A percentile compares a stretch with the other conserved stretches of the same genome.
phyloP scores from a whole-genome alignment of 2,329 filamentous ascomycete species.

The Cylindrodendrum hubeiense region DNA sequence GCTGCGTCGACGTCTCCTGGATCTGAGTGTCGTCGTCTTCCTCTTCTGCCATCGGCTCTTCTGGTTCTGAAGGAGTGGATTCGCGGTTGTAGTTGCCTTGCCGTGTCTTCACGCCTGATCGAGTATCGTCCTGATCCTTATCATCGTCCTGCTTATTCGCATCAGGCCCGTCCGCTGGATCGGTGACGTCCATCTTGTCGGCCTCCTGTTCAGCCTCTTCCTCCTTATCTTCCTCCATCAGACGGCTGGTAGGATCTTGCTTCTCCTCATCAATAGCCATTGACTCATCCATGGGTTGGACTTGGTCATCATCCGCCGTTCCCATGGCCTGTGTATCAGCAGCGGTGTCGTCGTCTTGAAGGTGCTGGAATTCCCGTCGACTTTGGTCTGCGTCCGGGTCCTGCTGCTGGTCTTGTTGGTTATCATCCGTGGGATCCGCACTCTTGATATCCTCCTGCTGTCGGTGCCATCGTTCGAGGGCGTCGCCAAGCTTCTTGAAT shows the following conservation, averaged over 20 bases:
- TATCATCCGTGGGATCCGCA: conserved; percentile 56
- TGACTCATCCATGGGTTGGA: conserved; percentile 85
- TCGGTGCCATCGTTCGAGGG: conserved; percentile 91
- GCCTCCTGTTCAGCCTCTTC: conserved; percentile 56
- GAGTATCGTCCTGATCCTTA: conserved; percentile 65
- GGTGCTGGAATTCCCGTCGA: conserved; percentile 91
- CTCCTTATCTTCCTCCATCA: conserved; percentile 69
- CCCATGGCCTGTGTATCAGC: conserved; percentile 94
- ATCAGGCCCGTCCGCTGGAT: conserved; percentile 52
- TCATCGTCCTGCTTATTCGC: conserved; percentile 56
- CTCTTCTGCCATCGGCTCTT: conserved; percentile 59
- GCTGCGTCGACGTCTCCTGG: conserved; percentile 69
- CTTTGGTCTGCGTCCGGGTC: conserved; percentile 68
- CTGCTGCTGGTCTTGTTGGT: conserved; percentile 57
- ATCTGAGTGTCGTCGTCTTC: conserved; percentile 63
- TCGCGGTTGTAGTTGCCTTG: conserved; percentile 70
- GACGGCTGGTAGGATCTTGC: conserved; percentile 60
- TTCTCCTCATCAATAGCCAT: conserved; percentile 85
- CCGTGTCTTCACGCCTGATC: conserved; percentile 70
- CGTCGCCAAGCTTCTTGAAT: conserved; percentile 95
- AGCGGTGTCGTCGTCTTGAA: conserved; percentile 83
- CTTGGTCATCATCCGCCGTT: conserved; percentile 87
- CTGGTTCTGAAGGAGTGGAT: conserved; percentile 56
- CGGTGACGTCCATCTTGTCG: conserved; percentile 59
- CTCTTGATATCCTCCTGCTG: conserved; percentile 86